Base-by-base conservation (phyloP, 73 alveolate species). In the Urostyla sp. region DNA sequence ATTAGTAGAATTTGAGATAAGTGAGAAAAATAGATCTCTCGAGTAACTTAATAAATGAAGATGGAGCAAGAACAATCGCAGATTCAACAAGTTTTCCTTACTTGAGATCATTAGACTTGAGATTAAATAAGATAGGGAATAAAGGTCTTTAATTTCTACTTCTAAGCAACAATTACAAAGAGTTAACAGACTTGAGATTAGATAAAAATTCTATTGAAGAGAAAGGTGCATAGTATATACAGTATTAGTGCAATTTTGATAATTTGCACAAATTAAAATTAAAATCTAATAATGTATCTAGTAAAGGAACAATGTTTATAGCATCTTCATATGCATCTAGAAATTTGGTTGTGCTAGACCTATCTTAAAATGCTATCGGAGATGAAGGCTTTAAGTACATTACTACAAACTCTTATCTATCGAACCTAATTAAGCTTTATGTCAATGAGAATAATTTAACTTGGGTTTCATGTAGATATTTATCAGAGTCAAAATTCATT, bases 381-480 rank as follows among this genome's bases (percentile, higher is more conserved):
- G 91, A 81, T 66, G 58, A 53, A 18, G 91, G 91, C 10, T 52
- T 81, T 24, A 81, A 67, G 34, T 58, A 67, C 59, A 27, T 81
- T 0, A 43, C 78, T 24, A 66, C 50, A 24, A 49, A 82, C 26
- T 48, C 57, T 48, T 35, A 43, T 34, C 57, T 61, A 7, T 52
- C 75, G 2, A 79, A 79, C 44, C 61, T 66, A 2, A 36, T 23
- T 46, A 55, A 28, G 16, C 67, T 81, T 5, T 49, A 18, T 26
- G 54, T 69, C 10, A 66, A 81, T 35, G 91, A 81, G 49, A 67
- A 67, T 43, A 24, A 45, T 7, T 48, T 81, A 31, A 51, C 79
- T 3, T 50, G 27, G 3, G 78, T 27, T 0, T 60, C 84, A n/a
- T 84, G 67, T 27, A 35, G 27, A 38, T 31, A 43, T 27, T 40